Evolutionary conservation across 208 protist genomes (phyloP), one percentile per base, ranked within the genome.

Genomic region (Wallacemonas sp.): DNA sequence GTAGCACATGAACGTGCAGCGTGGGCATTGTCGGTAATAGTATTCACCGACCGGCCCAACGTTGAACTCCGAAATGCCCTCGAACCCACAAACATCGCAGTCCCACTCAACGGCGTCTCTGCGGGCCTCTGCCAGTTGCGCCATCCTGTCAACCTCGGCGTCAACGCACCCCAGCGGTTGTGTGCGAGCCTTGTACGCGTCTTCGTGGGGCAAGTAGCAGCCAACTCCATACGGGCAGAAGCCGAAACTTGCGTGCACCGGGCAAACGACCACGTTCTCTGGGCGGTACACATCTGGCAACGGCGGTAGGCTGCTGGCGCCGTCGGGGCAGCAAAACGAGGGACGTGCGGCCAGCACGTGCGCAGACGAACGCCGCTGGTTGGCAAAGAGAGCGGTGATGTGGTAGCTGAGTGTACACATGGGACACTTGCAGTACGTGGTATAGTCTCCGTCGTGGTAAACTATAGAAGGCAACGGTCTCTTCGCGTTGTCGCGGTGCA

Each of bases 1-100:
- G 71, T 93, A 96, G 65, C 87, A 94, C 76, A 83, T 83, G 22
- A 92, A 70, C 22, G 74, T 78, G 66, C 91, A 96, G 29, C 66
- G 63, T 0, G 81, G 74, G 59, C 91, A 96, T 38, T 92, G 70
- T 22, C 87, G 78, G 65, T 92, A 92, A 32, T 70, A 78, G 58
- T 79, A 85, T 46, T 90, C 84, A 17, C 91, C 91, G 1, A 96
- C 79, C 41, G 76, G 65, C 33, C 58, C 38, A 58, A 83, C 60
- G 65, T 53, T 76, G 34, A 61, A 65, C 68, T 92, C 83, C 32
- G 79, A 75, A 21, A 96, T 84, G 6, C 64, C 61, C 30, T 75
- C 63, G 67, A 75, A 85, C 22, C 91, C 87, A 57, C 91, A 96
- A 17, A 94, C 83, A 5, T 73, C 71, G 65, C 91, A 96, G 30